These are phyloP conservation scores for Penicillium coffeae DNA, from an alignment of 495 filamentous ascomycete species.

Conservation along the genomic window DNA sequence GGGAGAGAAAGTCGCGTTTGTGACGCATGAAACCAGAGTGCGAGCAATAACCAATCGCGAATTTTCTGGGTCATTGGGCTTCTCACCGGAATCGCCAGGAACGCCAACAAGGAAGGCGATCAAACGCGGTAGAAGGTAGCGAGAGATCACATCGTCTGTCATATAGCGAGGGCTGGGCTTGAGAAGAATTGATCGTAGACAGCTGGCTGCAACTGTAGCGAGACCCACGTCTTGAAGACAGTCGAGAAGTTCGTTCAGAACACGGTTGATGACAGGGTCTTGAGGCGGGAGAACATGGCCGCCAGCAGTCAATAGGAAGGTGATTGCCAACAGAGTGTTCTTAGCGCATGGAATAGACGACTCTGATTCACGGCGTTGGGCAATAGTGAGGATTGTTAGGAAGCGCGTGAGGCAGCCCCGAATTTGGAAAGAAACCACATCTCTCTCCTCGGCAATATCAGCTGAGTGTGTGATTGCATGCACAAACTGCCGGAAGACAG, in stretches of 20 bases:
- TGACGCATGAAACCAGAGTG: constrained; percentile 66
- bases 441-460: constrained; percentile 29
- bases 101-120: constrained; percentile 68
- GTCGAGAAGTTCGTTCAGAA: constrained; percentile 74
- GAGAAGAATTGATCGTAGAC: constrained; percentile 77
- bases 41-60: constrained; percentile 65
- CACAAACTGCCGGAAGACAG: constrained; percentile 89
- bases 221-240: constrained; percentile 75
- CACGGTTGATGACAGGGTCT: constrained; percentile 65
- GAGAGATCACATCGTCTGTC: constrained; percentile 68
- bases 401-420: constrained; percentile 75
- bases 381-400: constrained; percentile 72
- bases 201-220: constrained; percentile 83
- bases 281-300: constrained; percentile 64
- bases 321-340: constrained; percentile 82
- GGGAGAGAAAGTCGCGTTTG: constrained; percentile 42
- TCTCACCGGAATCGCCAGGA: constrained; percentile 47
- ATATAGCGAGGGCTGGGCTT: constrained; percentile 57
- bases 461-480: constrained; percentile 57
- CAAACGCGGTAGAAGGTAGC: constrained; percentile 71
- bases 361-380: constrained; percentile 79
- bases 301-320: constrained; percentile 82
- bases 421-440: constrained; percentile 48
- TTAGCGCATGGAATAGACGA: constrained; percentile 82
- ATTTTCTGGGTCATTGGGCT: constrained; percentile 68